Percentiles rank a stretch among this genome's conserved stretches.
phyloP scores from a whole-genome alignment of 2,329 filamentous ascomycete genomes.

The Cladosporium sp. region DNA sequence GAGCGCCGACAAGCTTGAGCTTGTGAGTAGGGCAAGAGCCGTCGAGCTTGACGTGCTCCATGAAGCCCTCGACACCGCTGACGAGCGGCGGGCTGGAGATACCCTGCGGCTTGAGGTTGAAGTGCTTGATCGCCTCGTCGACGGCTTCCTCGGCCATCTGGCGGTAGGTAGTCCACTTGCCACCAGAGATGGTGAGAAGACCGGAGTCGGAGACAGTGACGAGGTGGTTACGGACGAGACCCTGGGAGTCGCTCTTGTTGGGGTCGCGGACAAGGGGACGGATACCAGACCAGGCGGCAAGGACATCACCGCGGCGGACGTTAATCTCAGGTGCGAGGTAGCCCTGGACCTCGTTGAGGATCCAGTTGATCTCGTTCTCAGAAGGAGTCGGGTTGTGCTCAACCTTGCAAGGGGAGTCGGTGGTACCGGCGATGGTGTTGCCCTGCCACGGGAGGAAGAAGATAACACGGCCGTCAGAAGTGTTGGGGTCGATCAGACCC shows the following conservation, averaged over 20 bases:
- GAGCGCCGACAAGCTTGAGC: slow-evolving; percentile 75
- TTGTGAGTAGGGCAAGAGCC: slow-evolving; percentile 80
- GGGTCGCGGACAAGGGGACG: slow-evolving; percentile 82
- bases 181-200: slow-evolving; percentile 78
- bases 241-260: slow-evolving; percentile 79
- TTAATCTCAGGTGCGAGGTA: slow-evolving; percentile 83
- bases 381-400: slow-evolving; percentile 70
- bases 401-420: slow-evolving; percentile 72
- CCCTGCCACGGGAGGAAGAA: slow-evolving; percentile 94
- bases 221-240: slow-evolving; percentile 81
- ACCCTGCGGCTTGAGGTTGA: slow-evolving; percentile 57
- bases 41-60: slow-evolving; percentile 67
- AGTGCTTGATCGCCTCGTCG: slow-evolving; percentile 70
- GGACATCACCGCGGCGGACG: slow-evolving; percentile 79
- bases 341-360: slow-evolving; percentile 74
- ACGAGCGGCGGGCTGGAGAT: slow-evolving; percentile 57
- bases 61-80: slow-evolving; percentile 64
- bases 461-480: slow-evolving; percentile 83
- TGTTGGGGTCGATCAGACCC: slow-evolving; percentile 82
- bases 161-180: slow-evolving; percentile 86
- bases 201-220: slow-evolving; percentile 76
- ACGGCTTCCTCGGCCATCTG: slow-evolving; percentile 92
- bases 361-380: slow-evolving; percentile 85
- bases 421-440: slow-evolving; percentile 87
- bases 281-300: slow-evolving; percentile 86